Conservation (phyloP, 768 basidiomycete genomes). For the Calvatia gigantea region DNA sequence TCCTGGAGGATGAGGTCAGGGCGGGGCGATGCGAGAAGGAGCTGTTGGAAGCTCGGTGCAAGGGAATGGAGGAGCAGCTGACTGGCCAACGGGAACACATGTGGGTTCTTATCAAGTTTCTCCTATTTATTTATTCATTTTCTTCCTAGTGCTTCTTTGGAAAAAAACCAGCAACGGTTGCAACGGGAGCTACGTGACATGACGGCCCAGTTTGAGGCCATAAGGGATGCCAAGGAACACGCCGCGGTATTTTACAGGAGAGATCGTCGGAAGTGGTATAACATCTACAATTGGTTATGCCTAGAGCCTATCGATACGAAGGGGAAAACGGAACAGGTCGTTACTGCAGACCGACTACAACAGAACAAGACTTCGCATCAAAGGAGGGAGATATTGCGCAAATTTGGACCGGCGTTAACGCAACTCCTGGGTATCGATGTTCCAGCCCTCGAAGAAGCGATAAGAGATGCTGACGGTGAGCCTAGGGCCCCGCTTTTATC, state of each 20-base stretch:
- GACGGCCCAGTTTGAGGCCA: conserved; percentile 39
- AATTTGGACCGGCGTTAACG: conserved; percentile 13
- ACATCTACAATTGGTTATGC: conserved; percentile 36
- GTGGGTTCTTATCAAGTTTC: background rate
- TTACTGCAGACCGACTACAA: conserved; percentile 10
- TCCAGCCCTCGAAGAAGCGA: conserved; percentile 25
- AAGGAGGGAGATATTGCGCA: conserved; percentile 9
- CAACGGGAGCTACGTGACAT: conserved; percentile 31
- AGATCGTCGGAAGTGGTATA: conserved; percentile 53
- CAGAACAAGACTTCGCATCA: conserved; percentile 2
- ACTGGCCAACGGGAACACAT: conserved; percentile 2
- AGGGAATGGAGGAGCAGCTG: conserved; percentile 21
- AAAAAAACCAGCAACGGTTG: conserved; percentile 11
- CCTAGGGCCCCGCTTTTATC: background rate
- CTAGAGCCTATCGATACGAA: conserved; percentile 12
- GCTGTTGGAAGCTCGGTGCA: conserved; percentile 18
- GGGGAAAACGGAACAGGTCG: conserved; percentile 1
- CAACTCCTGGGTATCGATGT: conserved; percentile 30
- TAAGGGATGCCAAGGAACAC: conserved; percentile 40
- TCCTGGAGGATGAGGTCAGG: conserved; percentile 26
- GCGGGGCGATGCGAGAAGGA: conserved; percentile 21
- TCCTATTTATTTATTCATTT: background rate
- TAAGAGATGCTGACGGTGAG: background rate
- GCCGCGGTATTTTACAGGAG: conserved; percentile 31
- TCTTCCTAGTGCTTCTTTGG: conserved; percentile 1